Evolutionary conservation across 164 flowering plant genomes (phyloP), one percentile per base, ranked within the genome.

Genomic region (Aristolochia contorta): DNA sequence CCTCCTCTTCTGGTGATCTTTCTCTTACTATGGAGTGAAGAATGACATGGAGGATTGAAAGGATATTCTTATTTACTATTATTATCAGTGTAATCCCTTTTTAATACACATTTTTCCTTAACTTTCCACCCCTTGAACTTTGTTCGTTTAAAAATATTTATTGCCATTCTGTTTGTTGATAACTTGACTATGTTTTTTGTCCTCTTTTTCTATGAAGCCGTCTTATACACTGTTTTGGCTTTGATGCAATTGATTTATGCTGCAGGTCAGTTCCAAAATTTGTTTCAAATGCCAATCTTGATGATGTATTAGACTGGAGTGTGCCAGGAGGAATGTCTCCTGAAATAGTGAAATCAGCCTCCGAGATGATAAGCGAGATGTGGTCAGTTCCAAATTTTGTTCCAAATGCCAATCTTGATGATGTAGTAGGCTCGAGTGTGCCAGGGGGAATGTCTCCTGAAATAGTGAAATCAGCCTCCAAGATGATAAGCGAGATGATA

Each of bases 321-420:
- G 72, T 25, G 21, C 71, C 73, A 58, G 84, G 78, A 60, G 87
- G 78, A 48, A 47, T 87, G 64, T 71, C 85, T 3, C 96, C 97
- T 50, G 95, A 85, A 59, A 90, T 88, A 94, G 74, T 90, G 54
- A 84, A 82, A 74, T 71, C 79, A 41, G 94, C 94, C 33, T 74
- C 76, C 65, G 89, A 84, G 57, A 84, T 85, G 89, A 84, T 90
- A 79, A 68, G 77, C 73, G n/a, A n/a, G n/a, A n/a, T n/a, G n/a
- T n/a, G 97, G 66, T 80, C 96, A 64, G 88, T 88, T 69, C 96
- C 90, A 56, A 80, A 75, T 62, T 84, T 93, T 64, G 72, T 88
- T 43, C 77, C 97, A 50, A 81, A 69, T 58, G 73, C 86, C 59
- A 83, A 85, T 79, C 91, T 92, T 20, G 73, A 78, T 16, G 73